phyloP scores from a whole-genome alignment of 2,329 filamentous ascomycete genomes.

The Colletotrichum musae region DNA sequence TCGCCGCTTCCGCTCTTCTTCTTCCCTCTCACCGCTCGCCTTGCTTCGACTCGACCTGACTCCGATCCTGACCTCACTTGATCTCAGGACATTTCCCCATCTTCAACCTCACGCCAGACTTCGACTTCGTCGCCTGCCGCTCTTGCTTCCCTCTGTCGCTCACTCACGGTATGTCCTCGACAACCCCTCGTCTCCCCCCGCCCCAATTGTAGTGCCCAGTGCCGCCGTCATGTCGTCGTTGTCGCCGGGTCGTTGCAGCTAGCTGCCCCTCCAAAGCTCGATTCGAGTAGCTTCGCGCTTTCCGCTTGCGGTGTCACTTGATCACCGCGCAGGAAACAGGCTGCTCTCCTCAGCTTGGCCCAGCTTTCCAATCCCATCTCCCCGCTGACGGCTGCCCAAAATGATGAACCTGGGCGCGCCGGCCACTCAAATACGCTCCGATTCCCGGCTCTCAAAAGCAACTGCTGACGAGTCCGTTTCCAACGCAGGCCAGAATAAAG shows the following conservation, averaged over 20 bases:
- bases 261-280: constrained; percentile 26
- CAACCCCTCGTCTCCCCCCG: background rate
- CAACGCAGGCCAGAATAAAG: constrained; percentile 26
- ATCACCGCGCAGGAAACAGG: constrained; percentile 7
- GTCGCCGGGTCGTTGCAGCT: constrained; percentile 2
- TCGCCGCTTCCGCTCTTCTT: constrained; percentile 41
- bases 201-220: constrained; percentile 19
- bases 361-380: constrained; percentile 8
- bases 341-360: constrained; percentile 11
- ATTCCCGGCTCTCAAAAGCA: constrained; percentile 10
- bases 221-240: background rate
- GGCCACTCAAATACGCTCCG: constrained; percentile 8
- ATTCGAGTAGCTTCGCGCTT: constrained; percentile 9
- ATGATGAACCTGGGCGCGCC: background rate
- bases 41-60: constrained; percentile 18
- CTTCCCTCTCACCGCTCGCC: constrained; percentile 40
- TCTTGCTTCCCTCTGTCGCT: constrained; percentile 20
- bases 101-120: constrained; percentile 35
- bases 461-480: constrained; percentile 25
- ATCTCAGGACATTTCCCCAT: constrained; percentile 32
- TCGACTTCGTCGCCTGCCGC: constrained; percentile 39
- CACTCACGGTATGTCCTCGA: constrained; percentile 34
- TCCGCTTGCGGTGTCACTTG: constrained; percentile 38
- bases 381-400: constrained; percentile 9
- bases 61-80: constrained; percentile 35